Evolutionary conservation across 371 early-diverging fungal genomes (phyloP).

Genomic region (Conidiobolus incongruus): DNA sequence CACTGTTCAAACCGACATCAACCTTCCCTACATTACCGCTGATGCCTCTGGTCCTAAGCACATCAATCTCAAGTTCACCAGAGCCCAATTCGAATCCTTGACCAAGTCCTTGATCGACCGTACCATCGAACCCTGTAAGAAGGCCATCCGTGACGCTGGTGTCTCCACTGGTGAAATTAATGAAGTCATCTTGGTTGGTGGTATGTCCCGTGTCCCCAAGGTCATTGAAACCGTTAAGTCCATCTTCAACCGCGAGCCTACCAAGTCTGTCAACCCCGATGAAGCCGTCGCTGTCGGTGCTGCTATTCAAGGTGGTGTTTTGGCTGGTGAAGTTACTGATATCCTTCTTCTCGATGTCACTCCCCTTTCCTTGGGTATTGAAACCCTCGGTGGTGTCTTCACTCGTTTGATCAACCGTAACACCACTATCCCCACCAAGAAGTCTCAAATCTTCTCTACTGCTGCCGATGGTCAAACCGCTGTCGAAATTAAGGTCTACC

Average conservation of each 20-base stretch:
- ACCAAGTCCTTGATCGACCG: conserved; percentile 58
- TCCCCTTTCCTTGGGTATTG: conserved; percentile 95
- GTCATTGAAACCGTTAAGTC: conserved; percentile 82
- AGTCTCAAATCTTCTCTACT: no score
- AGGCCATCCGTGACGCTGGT: conserved; percentile 91
- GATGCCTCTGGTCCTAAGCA: conserved; percentile 89
- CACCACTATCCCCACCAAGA: conserved; percentile 98
- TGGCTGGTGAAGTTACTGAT: conserved; percentile 87
- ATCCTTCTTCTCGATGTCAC: conserved; percentile 94
- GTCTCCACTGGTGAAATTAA: conserved; percentile 56
- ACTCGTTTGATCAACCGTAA: conserved; percentile 94
- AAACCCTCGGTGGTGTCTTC: conserved; percentile 93
- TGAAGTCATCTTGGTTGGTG: conserved; percentile 98
- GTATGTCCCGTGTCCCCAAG: conserved; percentile 97
- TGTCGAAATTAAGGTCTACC: conserved; percentile 95
- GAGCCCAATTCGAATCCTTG: conserved; percentile 78
- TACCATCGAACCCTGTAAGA: conserved; percentile 86
- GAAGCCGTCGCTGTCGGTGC: conserved; percentile 99
- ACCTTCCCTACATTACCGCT: conserved; percentile 86
- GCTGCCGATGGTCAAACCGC: conserved; percentile 98
- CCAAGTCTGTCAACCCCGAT: conserved; percentile 94
- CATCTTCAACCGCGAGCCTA: conserved; percentile 79
- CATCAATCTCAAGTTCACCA: conserved; percentile 78
- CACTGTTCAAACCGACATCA: conserved; percentile 84
- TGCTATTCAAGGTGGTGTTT: conserved; percentile 95